phyloP scores from a whole-genome alignment of 768 basidiomycete genomes.

The Hygrophoropsis aurantiaca region DNA sequence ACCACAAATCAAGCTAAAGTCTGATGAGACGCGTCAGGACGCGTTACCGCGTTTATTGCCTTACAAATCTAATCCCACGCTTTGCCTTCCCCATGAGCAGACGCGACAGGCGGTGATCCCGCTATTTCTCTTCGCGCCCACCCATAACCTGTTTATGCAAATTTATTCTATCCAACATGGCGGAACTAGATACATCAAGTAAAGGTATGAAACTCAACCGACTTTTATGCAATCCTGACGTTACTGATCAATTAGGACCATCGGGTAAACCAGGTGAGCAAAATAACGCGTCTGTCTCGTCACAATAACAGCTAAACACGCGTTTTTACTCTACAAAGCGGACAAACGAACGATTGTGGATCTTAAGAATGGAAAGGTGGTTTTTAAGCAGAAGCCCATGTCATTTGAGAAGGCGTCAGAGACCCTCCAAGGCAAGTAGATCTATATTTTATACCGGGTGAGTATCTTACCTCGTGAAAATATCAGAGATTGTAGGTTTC shows the following conservation, averaged over 20 bases:
- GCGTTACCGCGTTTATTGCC: conserved; percentile 28
- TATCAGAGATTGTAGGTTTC: conserved; percentile 72
- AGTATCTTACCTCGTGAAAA: conserved; percentile 2
- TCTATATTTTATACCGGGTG: background rate
- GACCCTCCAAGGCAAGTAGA: conserved; percentile 69
- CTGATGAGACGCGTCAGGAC: conserved; percentile 40
- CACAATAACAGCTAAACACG: conserved; percentile 17
- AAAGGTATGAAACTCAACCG: background rate
- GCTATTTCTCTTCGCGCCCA: conserved; percentile 8
- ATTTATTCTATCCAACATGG: background rate
- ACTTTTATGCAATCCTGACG: background rate
- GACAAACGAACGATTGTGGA: conserved; percentile 52
- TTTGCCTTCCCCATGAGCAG: background rate
- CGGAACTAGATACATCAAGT: background rate
- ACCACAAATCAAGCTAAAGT: no score
- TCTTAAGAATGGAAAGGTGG: conserved; percentile 73
- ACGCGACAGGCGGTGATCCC: conserved; percentile 21
- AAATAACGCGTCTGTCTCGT: background rate
- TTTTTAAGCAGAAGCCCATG: conserved; percentile 72
- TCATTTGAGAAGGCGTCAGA: conserved; percentile 79
- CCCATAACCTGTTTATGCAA: background rate
- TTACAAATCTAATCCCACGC: conserved; percentile 34
- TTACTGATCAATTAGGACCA: conserved; percentile 8
- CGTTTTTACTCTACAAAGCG: conserved; percentile 30
- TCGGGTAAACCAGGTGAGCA: conserved; percentile 17